A percentile compares a stretch with the other conserved stretches of the same genome.
phyloP scores from a whole-genome alignment of 257 asterid genomes.

The Nemophila menziesii region DNA sequence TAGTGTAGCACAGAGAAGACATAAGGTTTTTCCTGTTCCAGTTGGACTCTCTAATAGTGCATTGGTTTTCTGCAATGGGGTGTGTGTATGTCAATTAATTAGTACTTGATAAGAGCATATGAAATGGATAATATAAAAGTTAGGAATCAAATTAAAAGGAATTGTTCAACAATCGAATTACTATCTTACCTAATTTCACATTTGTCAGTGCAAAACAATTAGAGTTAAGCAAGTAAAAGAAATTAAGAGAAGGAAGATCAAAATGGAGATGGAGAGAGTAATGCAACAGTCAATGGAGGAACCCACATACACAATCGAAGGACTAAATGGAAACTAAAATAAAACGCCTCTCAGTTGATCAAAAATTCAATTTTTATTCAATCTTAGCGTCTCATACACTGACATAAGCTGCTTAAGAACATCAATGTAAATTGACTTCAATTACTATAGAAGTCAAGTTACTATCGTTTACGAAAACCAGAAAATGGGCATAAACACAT shows the following conservation, averaged over 20 bases:
- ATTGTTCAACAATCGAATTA: neutral
- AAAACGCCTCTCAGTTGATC: too few species aligned
- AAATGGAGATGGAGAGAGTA: neutral
- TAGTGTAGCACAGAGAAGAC: constrained; percentile 89
- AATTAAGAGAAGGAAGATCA: neutral
- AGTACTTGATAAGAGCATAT: neutral
- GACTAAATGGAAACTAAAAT: too few species aligned
- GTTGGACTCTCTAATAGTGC: constrained; percentile 97
- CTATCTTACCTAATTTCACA: neutral
- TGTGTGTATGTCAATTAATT: neutral
- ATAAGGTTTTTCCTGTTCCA: constrained; percentile 94
- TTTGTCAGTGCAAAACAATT: neutral
- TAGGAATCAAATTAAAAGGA: neutral
- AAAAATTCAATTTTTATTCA: too few species aligned
- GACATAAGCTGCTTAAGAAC: too few species aligned
- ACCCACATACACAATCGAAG: too few species aligned
- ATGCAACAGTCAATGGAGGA: too few species aligned
- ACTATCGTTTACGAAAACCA: too few species aligned
- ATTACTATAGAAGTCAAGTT: too few species aligned
- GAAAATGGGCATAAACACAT: too few species aligned
- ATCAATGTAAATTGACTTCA: too few species aligned
- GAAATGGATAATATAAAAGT: neutral
- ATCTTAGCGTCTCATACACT: too few species aligned
- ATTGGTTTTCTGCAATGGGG: constrained; percentile 46
- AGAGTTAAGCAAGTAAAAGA: neutral